Evolutionary conservation across 208 protist species (phyloP), one percentile per base, ranked within the genome.

Genomic region (Leishmania tropica): DNA sequence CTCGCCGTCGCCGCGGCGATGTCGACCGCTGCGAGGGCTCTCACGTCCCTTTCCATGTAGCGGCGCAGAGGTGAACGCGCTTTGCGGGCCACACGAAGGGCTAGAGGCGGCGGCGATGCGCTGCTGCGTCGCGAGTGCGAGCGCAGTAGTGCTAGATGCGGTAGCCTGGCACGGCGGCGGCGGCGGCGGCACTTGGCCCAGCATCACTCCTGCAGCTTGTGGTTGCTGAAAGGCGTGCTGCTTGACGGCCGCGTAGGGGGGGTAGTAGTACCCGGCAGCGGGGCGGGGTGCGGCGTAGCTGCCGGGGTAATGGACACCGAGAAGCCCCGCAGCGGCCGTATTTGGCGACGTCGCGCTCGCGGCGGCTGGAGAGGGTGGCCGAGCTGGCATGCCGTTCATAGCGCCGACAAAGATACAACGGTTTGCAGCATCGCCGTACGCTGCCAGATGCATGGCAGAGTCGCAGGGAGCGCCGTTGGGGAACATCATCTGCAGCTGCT

Each of bases 141-240:
- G 70, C 70, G 45, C 42, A 13, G 42, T 2, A n/a, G 40, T n/a
- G 28, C 70, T 53, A 13, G 28, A 37, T 11, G 70, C 7, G 3
- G n/a, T 74, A 5, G 24, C 8, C n/a, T 74, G 42, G 24, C 64
- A 1, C 76, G 54, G 19, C 60, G 56, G 54, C 56, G 75, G 54
- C 56, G 75, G n/a, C 70, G 76, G 45, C 71, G 81, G 5, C 68
- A 72, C 21, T 81, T 85, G 76, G 40, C 81, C 24, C 56, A 58
- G 40, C 70, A 72, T 35, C 76, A 77, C 51, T 31, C 76, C 24
- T 45, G 56, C 0, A 45, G 45, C 28, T 73, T 75, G 40, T 37
- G 70, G 70, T 37, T 31, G 45, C 70, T n/a, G 47, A 21, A 40
- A 35, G 31, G 28, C 70, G 51, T 53, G 54, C 70, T 74, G 70